Percentiles rank a stretch among this genome's conserved stretches.
phyloP scores from a whole-genome alignment of 371 early-diverging fungal genomes.

The Mortierella sp. region DNA sequence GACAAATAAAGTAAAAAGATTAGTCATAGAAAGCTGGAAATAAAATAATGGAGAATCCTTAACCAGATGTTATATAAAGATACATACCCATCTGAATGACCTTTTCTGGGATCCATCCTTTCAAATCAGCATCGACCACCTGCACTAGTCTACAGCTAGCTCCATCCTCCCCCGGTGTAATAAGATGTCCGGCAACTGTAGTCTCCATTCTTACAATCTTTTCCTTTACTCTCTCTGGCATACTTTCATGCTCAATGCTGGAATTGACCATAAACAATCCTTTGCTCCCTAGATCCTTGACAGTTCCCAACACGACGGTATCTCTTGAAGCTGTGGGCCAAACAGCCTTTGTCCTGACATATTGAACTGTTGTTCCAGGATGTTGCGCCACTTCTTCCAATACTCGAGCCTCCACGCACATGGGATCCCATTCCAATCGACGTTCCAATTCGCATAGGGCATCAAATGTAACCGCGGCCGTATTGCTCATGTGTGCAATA shows the following conservation, averaged over 20 bases:
- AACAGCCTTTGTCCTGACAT: conserved; percentile 65
- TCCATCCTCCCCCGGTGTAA: conserved; percentile 32
- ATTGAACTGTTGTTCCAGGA: conserved; percentile 60
- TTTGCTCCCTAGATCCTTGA: conserved; percentile 38
- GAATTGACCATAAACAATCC: conserved; percentile 59
- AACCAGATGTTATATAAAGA: not conserved
- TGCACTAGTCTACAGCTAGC: conserved; percentile 59
- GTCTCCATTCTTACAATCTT: conserved; percentile 68
- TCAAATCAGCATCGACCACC: conserved; percentile 68
- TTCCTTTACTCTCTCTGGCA: conserved; percentile 56
- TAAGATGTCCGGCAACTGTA: conserved; percentile 64
- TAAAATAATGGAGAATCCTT: not conserved
- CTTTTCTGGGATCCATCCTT: conserved; percentile 69
- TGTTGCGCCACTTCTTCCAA: conserved; percentile 38
- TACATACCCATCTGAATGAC: conserved; percentile 60
- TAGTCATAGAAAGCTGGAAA: not conserved
- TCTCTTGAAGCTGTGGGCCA: conserved; percentile 73
- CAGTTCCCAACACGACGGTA: conserved; percentile 62
- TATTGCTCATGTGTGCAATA: conserved; percentile 54
- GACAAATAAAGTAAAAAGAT: not conserved
- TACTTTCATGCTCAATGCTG: conserved; percentile 56
- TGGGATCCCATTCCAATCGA: conserved; percentile 66
- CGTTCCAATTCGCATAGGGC: conserved; percentile 60
- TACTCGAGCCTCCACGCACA: conserved; percentile 61
- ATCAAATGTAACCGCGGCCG: conserved; percentile 64